phyloP scores from a whole-genome alignment of 2,329 filamentous ascomycete species.

The Neopestalotiopsis rosae region DNA sequence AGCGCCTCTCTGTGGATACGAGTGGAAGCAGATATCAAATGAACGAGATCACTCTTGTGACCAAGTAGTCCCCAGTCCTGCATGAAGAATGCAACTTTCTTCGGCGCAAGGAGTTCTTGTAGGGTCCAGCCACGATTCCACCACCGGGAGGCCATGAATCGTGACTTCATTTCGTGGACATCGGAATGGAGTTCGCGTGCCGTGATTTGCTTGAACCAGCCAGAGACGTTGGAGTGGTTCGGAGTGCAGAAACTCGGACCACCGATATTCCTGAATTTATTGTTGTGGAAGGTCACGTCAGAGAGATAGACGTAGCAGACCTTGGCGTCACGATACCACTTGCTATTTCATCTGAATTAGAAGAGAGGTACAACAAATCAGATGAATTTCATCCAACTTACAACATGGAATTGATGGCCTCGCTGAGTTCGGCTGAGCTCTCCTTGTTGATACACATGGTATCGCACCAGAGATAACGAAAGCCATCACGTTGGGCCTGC shows the following conservation, averaged over 20 bases:
- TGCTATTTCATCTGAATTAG: background rate
- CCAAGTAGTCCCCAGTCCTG: conserved; percentile 23
- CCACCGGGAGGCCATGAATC: conserved; percentile 30
- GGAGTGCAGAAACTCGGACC: background rate
- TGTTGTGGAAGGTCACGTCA: too few relatives aligned
- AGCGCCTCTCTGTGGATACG: conserved; percentile 22
- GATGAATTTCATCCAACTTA: background rate
- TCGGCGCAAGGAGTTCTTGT: conserved; percentile 31
- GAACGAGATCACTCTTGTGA: background rate
- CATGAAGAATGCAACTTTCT: conserved; percentile 30
- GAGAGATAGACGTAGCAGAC: conserved; percentile 42
- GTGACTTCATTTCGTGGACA: conserved; percentile 9
- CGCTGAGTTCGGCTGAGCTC: conserved; percentile 39
- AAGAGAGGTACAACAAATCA: conserved; percentile 29
- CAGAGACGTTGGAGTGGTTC: background rate
- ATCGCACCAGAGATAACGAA: conserved; percentile 41
- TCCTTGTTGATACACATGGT: conserved; percentile 44
- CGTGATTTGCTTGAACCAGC: background rate
- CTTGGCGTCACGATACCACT: conserved; percentile 20
- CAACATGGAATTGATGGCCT: conserved; percentile 45
- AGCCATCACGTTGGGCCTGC: conserved; percentile 31
- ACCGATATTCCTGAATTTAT: too few relatives aligned
- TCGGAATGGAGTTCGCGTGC: background rate
- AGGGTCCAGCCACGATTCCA: conserved; percentile 35
- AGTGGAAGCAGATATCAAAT: background rate